Percentiles rank a stretch among this genome's conserved stretches.
Evolutionary conservation across 2,329 filamentous ascomycete species (phyloP).

Genomic region (Achaetomium macrosporum): DNA sequence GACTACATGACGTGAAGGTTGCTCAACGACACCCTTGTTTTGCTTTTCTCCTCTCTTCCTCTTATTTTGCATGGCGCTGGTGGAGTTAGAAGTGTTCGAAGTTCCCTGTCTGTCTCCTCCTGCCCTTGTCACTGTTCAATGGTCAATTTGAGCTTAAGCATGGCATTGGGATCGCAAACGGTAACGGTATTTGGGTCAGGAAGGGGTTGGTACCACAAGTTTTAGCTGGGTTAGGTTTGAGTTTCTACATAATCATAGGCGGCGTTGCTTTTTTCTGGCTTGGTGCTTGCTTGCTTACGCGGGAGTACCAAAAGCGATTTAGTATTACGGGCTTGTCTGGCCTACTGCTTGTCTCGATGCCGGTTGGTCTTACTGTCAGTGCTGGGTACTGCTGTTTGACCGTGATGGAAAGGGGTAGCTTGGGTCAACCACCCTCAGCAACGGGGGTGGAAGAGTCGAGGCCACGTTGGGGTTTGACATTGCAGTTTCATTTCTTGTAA

Average conservation of each 20-base stretch:
- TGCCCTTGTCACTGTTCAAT: neutral
- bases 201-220: neutral
- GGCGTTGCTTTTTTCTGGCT: conserved; percentile 3
- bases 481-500: neutral
- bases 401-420: no score
- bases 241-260: neutral
- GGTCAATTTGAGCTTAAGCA: neutral
- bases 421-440: no score
- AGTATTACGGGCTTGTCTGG: neutral
- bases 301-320: conserved; percentile 1
- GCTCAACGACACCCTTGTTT: neutral
- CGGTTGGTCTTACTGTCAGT: neutral
- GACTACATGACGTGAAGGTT: no score
- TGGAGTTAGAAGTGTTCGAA: neutral
- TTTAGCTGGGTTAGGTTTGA: neutral
- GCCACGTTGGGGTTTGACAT: no score
- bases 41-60: neutral
- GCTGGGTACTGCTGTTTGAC: no score
- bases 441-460: no score
- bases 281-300: neutral
- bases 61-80: neutral
- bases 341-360: neutral
- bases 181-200: neutral
- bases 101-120: neutral
- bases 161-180: neutral